Percentiles rank a stretch among this genome's conserved stretches.
Conservation (phyloP, 805 yeast genomes). For the Metschnikowia colocasiae region DNA sequence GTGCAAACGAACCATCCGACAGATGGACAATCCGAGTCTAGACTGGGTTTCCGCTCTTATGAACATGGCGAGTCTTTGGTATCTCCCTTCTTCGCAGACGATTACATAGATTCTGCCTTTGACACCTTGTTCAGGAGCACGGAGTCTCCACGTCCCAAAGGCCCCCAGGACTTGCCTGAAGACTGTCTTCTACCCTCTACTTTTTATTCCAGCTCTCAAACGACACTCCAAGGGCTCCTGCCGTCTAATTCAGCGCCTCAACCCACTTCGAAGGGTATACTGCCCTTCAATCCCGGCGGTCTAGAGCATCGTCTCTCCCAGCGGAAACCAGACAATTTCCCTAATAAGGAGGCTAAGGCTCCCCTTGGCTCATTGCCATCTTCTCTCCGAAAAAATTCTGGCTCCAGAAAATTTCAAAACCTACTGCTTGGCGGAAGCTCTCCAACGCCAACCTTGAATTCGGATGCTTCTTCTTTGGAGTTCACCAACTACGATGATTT, state of each 20-base stretch:
- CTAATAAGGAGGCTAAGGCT: neutral
- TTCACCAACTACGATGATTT: constrained; percentile 1
- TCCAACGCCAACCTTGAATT: constrained; percentile 7
- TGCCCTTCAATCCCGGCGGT: constrained; percentile 1
- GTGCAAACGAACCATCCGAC: no score
- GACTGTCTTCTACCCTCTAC: constrained; percentile 19
- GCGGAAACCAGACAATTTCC: neutral
- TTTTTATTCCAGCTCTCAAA: neutral
- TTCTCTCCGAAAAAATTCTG: neutral
- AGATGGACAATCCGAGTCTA: neutral
- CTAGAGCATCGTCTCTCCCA: neutral
- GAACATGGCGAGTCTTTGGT: neutral
- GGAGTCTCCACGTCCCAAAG: constrained; percentile 38
- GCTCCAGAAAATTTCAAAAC: constrained; percentile 14
- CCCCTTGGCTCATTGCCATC: neutral
- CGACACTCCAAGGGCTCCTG: neutral
- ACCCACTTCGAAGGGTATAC: neutral
- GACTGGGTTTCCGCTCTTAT: neutral
- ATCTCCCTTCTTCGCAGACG: neutral
- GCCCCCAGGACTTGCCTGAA: constrained; percentile 38
- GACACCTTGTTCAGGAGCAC: neutral
- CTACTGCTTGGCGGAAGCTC: constrained; percentile 17
- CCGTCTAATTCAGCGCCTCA: neutral
- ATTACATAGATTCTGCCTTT: neutral
- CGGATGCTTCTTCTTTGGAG: constrained; percentile 3